Conservation (phyloP, 768 basidiomycete genomes). For the Lentinula raphanica region DNA sequence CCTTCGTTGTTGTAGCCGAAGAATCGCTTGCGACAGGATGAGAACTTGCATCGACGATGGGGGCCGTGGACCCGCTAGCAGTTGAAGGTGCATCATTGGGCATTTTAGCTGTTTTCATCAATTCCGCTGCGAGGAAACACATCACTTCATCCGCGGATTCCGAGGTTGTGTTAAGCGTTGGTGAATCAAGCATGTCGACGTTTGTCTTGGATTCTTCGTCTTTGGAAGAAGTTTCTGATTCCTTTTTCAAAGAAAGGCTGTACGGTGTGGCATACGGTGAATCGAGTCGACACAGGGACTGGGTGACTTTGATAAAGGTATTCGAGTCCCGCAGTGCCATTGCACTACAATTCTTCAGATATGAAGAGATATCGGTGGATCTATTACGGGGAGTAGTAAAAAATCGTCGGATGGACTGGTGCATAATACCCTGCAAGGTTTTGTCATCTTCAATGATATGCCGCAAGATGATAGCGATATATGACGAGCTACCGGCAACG, state of each 20-base stretch:
- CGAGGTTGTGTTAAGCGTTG: slow-evolving; percentile 13
- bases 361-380: slow-evolving; percentile 61
- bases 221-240: slow-evolving; percentile 21
- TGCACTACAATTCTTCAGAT: slow-evolving; percentile 70
- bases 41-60: neutral
- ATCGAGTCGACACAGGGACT: slow-evolving; percentile 66
- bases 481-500: slow-evolving; percentile 69
- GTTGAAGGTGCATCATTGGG: slow-evolving; percentile 27
- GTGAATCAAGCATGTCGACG: slow-evolving; percentile 56
- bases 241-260: slow-evolving; percentile 54
- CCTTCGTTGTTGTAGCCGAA: slow-evolving; percentile 10
- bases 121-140: slow-evolving; percentile 68
- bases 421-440: slow-evolving; percentile 68
- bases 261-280: slow-evolving; percentile 54
- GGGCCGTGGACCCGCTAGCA: neutral
- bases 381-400: slow-evolving; percentile 69
- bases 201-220: slow-evolving; percentile 19
- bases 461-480: slow-evolving; percentile 84
- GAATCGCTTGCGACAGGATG: slow-evolving; percentile 9
- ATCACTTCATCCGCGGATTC: slow-evolving; percentile 55
- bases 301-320: slow-evolving; percentile 69
- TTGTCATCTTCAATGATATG: slow-evolving; percentile 80
- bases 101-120: slow-evolving; percentile 55
- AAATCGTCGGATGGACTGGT: slow-evolving; percentile 76
- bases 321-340: slow-evolving; percentile 78